Base-by-base conservation (phyloP, 2,329 filamentous ascomycete genomes). In the Sclerotinia subarctica region DNA sequence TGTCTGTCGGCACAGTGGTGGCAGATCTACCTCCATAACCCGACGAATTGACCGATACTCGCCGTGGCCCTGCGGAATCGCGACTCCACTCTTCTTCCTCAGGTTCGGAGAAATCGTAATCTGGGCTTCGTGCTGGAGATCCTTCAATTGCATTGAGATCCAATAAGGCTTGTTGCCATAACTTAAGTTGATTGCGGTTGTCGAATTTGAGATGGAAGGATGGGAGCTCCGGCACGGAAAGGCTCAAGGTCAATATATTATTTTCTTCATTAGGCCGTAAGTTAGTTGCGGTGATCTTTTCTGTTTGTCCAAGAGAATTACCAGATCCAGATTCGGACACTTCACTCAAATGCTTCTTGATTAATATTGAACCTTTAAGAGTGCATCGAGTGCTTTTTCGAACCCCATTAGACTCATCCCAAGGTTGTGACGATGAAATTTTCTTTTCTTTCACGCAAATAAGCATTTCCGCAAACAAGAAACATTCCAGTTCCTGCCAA, bases 391-490 rank as follows among this genome's bases (percentile, higher is more conserved):
- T 88, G 13, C 86, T 82, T 78, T 90, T 94, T 67, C 85, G 84
- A 29, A 84, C 85, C 0, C 82, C 77, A 5, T 82, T 81, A 24
- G 81, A 81, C 65, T 87, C 87, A 63, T 88, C 90, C 86, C 91
- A 94, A 72, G 91, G 87, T 64, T 87, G 84, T 51, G 85, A 83
- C 70, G 75, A 77, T 58, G 78, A 74, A 51, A 82, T 73, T 81
- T 94, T 97, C 85, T 97, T 98, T 80, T 98, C 95, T 80, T 98
- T 99, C 70, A 99, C 93, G 77, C 95, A 99, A 72, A 99, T 99
- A 74, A 99, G 90, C 95, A 99, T 99, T 81, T 99, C 95, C 5
- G 91, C 92, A 77, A 99, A 99, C 42, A 99, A 85, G 78, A 93
- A 99, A 79, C 95, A 99, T 78, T 99, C 94, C 67, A 99, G 81